phyloP scores from a whole-genome alignment of 169 alveolate genomes.

The Plasmodium reichenowi region DNA sequence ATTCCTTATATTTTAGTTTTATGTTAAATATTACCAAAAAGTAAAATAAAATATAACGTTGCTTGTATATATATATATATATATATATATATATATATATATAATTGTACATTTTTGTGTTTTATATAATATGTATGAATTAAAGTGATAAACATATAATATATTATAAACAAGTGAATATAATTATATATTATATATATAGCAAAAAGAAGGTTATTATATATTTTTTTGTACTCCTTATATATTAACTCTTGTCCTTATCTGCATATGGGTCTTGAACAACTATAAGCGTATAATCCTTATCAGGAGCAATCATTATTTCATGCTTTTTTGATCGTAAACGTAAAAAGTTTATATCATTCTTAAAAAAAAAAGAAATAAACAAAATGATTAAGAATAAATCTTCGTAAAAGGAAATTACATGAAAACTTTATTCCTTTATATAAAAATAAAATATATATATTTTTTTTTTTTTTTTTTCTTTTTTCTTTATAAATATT shows the following conservation, averaged over 20 bases:
- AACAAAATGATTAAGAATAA: neutral
- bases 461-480: neutral
- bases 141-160: too few relatives aligned
- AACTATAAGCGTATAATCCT: constrained; percentile 94
- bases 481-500: neutral
- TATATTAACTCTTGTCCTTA: constrained; percentile 47
- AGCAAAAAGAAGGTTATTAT: neutral
- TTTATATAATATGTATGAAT: too few relatives aligned
- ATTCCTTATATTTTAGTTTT: too few relatives aligned
- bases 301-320: constrained; percentile 96
- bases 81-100: too few relatives aligned
- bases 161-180: too few relatives aligned
- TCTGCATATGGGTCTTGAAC: constrained; percentile 94
- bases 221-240: neutral
- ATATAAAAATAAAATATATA: neutral
- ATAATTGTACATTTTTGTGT: too few relatives aligned
- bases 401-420: neutral
- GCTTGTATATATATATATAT: too few relatives aligned
- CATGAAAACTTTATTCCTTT: neutral
- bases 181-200: too few relatives aligned
- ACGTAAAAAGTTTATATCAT: constrained; percentile 93
- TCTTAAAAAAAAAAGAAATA: constrained; percentile 72
- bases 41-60: too few relatives aligned
- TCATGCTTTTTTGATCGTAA: constrained; percentile 94
- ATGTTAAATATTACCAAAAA: too few relatives aligned